Conservation (phyloP, 495 filamentous ascomycete genomes). For the Neurospora terricola region DNA sequence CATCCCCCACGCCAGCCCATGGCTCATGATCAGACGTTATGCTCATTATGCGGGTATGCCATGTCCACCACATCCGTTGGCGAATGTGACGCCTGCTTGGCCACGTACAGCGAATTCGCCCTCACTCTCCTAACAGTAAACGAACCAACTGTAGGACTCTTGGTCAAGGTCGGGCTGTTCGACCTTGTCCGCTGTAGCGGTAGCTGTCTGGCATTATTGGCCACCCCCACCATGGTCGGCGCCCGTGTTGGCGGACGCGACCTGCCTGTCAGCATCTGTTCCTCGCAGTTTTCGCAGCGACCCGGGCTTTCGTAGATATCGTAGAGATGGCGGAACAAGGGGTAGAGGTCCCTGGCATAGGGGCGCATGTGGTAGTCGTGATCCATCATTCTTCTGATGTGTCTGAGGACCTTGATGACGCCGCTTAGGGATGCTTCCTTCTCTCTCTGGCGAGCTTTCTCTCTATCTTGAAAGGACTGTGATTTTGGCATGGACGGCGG, state of each 20-base stretch:
- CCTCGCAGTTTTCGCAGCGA: slow-evolving; percentile 18
- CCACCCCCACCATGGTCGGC: background rate
- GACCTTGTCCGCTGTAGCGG: background rate
- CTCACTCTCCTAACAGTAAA: background rate
- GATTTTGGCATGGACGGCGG: background rate
- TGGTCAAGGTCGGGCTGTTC: background rate
- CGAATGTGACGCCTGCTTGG: background rate
- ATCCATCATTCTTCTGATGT: slow-evolving; percentile 23
- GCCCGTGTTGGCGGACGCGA: slow-evolving; percentile 1
- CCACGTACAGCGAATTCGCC: background rate
- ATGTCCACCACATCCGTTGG: background rate
- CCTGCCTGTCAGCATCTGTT: slow-evolving; percentile 13
- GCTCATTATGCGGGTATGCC: background rate
- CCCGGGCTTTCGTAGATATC: slow-evolving; percentile 15
- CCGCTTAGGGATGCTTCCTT: slow-evolving; percentile 9
- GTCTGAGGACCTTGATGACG: slow-evolving; percentile 13
- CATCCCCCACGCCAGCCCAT: background rate
- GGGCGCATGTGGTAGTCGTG: slow-evolving; percentile 10
- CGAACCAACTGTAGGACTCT: background rate
- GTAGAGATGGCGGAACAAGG: slow-evolving; percentile 19
- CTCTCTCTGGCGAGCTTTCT: background rate
- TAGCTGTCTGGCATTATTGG: background rate
- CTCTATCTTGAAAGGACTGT: background rate
- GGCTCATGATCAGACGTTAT: background rate
- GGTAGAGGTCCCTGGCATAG: slow-evolving; percentile 19